These are phyloP conservation scores for Penicillium sp. DNA, from an alignment of 2,329 filamentous ascomycete genomes.

Conservation along the genomic window DNA sequence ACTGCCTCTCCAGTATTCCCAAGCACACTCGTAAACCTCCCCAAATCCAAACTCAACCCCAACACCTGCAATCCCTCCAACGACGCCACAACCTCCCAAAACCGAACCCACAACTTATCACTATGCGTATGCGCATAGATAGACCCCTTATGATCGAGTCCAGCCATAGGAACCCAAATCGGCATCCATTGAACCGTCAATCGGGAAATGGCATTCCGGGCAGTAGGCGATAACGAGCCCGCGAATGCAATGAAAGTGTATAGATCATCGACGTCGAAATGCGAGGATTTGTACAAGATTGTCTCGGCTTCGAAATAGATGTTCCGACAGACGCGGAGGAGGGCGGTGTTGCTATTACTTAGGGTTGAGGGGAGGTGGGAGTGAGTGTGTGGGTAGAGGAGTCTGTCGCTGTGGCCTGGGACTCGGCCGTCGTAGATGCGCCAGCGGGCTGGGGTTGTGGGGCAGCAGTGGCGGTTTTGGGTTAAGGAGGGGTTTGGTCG, in stretches of 20 bases:
- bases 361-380: slow-evolving; percentile 25
- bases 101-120: slow-evolving; percentile 34
- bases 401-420: slow-evolving; percentile 19
- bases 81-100: slow-evolving; percentile 30
- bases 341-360: slow-evolving; percentile 24
- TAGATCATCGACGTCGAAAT: slow-evolving; percentile 40
- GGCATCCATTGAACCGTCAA: slow-evolving; percentile 38
- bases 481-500: slow-evolving; percentile 23
- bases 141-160: slow-evolving; percentile 30
- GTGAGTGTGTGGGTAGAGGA: slow-evolving; percentile 40
- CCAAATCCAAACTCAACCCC: slow-evolving; percentile 33
- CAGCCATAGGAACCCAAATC: slow-evolving; percentile 36
- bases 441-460: slow-evolving; percentile 35
- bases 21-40: slow-evolving; percentile 28
- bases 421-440: slow-evolving; percentile 24
- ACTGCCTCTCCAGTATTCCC: slow-evolving; percentile 14
- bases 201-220: slow-evolving; percentile 21
- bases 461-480: slow-evolving; percentile 37
- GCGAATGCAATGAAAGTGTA: slow-evolving; percentile 40
- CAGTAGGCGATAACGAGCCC: slow-evolving; percentile 19
- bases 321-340: slow-evolving; percentile 36
- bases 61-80: slow-evolving; percentile 24
- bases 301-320: slow-evolving; percentile 37
- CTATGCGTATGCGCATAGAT: slow-evolving; percentile 41
- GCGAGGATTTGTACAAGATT: slow-evolving; percentile 30